A percentile compares a stretch with the other conserved stretches of the same genome.
These are phyloP conservation scores for Pulveroboletus sp. DNA, from an alignment of 768 basidiomycete species.

Conservation along the genomic window DNA sequence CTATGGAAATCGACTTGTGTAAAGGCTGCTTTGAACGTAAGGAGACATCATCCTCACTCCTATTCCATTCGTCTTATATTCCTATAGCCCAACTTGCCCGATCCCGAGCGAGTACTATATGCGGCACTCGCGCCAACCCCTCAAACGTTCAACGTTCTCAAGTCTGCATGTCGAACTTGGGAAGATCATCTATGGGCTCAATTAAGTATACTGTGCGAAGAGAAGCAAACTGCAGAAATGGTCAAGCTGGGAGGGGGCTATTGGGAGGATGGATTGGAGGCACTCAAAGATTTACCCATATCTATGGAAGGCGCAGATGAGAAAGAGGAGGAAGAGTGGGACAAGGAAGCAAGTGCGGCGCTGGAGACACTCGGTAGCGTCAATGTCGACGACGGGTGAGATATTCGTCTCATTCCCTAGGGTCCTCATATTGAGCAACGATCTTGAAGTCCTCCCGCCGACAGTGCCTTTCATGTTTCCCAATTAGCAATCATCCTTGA, in stretches of 20 bases:
- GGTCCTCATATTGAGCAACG: slow-evolving; percentile 2
- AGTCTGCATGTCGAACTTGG: slow-evolving; percentile 81
- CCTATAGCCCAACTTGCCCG: slow-evolving; percentile 49
- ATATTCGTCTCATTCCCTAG: slow-evolving; percentile 3
- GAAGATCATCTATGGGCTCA: slow-evolving; percentile 96
- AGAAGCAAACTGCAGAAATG: slow-evolving; percentile 70
- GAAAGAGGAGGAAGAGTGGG: slow-evolving; percentile 54
- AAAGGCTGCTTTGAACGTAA: slow-evolving; percentile 71
- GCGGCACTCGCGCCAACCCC: slow-evolving; percentile 77
- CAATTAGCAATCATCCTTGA: slow-evolving; percentile 76
- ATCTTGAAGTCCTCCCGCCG: slow-evolving; percentile 47
- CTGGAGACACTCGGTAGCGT: slow-evolving; percentile 56
- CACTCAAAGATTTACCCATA: slow-evolving; percentile 37
- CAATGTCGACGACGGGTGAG: slow-evolving; percentile 61
- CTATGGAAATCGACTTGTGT: slow-evolving; percentile 89
- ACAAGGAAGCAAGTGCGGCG: slow-evolving; percentile 53
- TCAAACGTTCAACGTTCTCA: slow-evolving; percentile 60
- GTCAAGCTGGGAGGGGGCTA: slow-evolving; percentile 62
- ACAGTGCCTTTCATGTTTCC: slow-evolving; percentile 77
- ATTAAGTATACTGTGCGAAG: slow-evolving; percentile 74
- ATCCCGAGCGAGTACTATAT: slow-evolving; percentile 80
- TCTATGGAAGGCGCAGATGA: slow-evolving; percentile 28
- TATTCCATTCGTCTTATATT: slow-evolving; percentile 4
- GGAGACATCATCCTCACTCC: neutral
- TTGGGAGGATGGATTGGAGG: slow-evolving; percentile 65